Evolutionary conservation across 495 filamentous ascomycete species (phyloP).

Genomic region (Polyplosphaeria fusca): DNA sequence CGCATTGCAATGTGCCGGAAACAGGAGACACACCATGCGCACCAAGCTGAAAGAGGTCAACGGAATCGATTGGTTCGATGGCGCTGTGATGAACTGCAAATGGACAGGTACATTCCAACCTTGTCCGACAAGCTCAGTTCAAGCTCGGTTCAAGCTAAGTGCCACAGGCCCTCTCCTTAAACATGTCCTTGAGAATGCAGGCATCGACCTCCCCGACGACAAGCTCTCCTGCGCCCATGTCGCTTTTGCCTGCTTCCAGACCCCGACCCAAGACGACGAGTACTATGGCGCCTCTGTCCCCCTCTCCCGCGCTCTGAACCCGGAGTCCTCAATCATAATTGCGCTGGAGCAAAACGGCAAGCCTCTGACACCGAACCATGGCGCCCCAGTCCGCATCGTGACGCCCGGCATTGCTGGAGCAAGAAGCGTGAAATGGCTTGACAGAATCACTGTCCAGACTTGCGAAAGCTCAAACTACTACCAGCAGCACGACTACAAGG

Average conservation of each 20-base stretch:
- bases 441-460: constrained; percentile 36
- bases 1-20: constrained; percentile 62
- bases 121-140: not conserved
- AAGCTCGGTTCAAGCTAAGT: no score
- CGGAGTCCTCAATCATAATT: constrained; percentile 51
- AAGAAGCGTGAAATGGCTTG: constrained; percentile 43
- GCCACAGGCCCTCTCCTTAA: constrained; percentile 46
- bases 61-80: constrained; percentile 63
- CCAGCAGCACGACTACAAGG: constrained; percentile 44
- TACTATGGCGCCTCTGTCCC: constrained; percentile 57
- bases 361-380: constrained; percentile 40
- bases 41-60: constrained; percentile 58
- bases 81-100: constrained; percentile 60
- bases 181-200: constrained; percentile 52
- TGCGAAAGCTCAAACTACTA: constrained; percentile 39
- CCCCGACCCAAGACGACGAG: constrained; percentile 51
- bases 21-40: constrained; percentile 63
- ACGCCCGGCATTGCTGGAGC: constrained; percentile 42
- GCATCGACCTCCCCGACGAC: constrained; percentile 24
- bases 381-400: constrained; percentile 39
- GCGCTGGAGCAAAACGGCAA: constrained; percentile 48
- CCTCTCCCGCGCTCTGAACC: constrained; percentile 48
- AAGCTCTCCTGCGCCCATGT: constrained; percentile 45
- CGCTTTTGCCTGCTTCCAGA: constrained; percentile 53
- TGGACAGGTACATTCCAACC: constrained; percentile 39